Evolutionary conservation across 2,329 filamentous ascomycete species (phyloP).

Genomic region (Celoporthe dispersa): DNA sequence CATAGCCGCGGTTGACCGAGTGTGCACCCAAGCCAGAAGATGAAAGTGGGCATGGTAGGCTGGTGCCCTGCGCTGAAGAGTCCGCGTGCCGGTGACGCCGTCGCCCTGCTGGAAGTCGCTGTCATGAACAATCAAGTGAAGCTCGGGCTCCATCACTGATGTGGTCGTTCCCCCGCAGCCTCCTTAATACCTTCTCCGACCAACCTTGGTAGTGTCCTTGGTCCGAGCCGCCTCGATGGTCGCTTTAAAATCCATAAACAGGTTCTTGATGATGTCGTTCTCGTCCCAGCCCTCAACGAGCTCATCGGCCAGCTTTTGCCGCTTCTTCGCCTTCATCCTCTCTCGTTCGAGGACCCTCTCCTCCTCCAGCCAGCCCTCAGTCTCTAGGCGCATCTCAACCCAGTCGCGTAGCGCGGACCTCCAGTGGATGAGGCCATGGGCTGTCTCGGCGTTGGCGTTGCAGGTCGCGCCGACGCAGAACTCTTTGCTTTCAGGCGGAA

Average conservation of each 20-base stretch:
- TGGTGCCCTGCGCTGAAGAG: neutral
- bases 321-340: constrained; percentile 62
- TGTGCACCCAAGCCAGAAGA: neutral
- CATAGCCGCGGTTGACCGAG: neutral
- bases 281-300: constrained; percentile 69
- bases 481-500: constrained; percentile 43
- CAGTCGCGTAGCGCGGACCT: constrained; percentile 73
- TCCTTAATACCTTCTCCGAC: constrained; percentile 19
- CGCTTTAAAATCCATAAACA: constrained; percentile 70
- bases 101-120: neutral
- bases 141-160: neutral
- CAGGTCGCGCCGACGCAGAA: constrained; percentile 48
- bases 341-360: constrained; percentile 65
- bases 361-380: constrained; percentile 60
- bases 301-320: constrained; percentile 62
- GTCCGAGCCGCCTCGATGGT: constrained; percentile 63
- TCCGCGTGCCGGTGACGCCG: neutral
- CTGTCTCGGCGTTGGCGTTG: constrained; percentile 63
- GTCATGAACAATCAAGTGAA: neutral
- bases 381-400: constrained; percentile 66
- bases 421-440: constrained; percentile 78
- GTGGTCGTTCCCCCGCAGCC: neutral
- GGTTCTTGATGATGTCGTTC: constrained; percentile 59
- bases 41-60: neutral
- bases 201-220: constrained; percentile 39